Conservation (phyloP, 2,329 filamentous ascomycete genomes). For the Decorospora gaudefroyi region DNA sequence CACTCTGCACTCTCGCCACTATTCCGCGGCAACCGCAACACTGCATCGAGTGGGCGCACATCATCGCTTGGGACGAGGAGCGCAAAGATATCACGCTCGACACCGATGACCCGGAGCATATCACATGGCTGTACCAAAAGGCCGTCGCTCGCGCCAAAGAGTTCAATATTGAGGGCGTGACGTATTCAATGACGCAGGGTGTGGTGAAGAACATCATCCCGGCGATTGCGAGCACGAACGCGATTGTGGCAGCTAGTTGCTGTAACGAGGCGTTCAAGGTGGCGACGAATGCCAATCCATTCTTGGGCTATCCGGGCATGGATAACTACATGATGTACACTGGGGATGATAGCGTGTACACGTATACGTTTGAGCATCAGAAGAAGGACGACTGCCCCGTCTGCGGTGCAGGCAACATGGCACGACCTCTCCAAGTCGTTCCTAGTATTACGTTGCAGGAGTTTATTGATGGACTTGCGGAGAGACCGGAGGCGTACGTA, state of each 20-base stretch:
- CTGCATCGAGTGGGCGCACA: constrained; percentile 98
- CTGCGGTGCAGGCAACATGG: constrained; percentile 71
- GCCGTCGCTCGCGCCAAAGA: constrained; percentile 79
- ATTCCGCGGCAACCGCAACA: constrained; percentile 97
- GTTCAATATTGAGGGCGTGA: constrained; percentile 89
- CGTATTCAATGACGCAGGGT: constrained; percentile 93
- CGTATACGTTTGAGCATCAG: constrained; percentile 94
- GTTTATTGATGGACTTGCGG: constrained; percentile 81
- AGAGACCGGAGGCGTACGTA: constrained; percentile 72
- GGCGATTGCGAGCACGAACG: constrained; percentile 96
- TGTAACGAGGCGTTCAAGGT: constrained; percentile 98
- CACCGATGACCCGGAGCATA: constrained; percentile 94
- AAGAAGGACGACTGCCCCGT: constrained; percentile 95
- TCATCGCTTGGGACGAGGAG: constrained; percentile 89
- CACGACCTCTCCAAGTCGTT: constrained; percentile 74
- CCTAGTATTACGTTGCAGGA: constrained; percentile 75
- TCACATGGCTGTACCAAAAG: constrained; percentile 93
- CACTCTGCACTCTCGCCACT: constrained; percentile 92
- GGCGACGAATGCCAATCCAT: constrained; percentile 78
- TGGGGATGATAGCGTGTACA: constrained; percentile 93
- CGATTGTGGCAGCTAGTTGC: constrained; percentile 91
- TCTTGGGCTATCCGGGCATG: constrained; percentile 72
- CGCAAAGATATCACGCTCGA: constrained; percentile 78
- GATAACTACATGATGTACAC: constrained; percentile 98
- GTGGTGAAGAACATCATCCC: constrained; percentile 99